phyloP scores from a whole-genome alignment of 2,329 filamentous ascomycete genomes.

The Diaporthe sp. region DNA sequence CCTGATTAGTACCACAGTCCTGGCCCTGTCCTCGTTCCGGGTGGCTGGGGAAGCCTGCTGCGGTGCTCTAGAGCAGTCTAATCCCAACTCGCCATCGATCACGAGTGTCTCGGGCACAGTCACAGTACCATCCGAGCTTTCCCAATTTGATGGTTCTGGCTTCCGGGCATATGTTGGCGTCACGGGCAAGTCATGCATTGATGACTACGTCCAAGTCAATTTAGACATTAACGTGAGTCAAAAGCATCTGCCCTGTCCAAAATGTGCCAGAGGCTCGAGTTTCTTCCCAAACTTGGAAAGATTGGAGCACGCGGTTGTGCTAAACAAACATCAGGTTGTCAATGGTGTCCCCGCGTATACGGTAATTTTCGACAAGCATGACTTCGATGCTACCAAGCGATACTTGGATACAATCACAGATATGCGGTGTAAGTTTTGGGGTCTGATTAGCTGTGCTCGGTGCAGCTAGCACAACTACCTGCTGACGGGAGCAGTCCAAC shows the following conservation, averaged over 20 bases:
- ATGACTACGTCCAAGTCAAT: neutral
- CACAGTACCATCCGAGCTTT: neutral
- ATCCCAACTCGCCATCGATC: neutral
- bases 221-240: neutral
- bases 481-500: neutral
- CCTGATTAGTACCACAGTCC: neutral
- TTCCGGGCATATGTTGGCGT: neutral
- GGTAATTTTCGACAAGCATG: neutral
- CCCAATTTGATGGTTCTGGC: neutral
- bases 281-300: too few relatives aligned
- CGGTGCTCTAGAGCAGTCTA: neutral
- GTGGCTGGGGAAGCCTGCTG: neutral
- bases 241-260: neutral
- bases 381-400: neutral
- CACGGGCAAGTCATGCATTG: neutral
- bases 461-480: neutral
- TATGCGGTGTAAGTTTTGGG: neutral
- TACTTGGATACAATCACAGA: neutral
- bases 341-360: neutral
- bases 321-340: neutral
- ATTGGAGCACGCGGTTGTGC: neutral
- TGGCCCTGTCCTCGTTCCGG: neutral
- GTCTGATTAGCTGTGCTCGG: neutral
- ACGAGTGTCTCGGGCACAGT: neutral
- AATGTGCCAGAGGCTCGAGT: neutral